Evolutionary conservation across 78 protist species (phyloP).

Genomic region (Anaeramoeba flamelloides): DNA sequence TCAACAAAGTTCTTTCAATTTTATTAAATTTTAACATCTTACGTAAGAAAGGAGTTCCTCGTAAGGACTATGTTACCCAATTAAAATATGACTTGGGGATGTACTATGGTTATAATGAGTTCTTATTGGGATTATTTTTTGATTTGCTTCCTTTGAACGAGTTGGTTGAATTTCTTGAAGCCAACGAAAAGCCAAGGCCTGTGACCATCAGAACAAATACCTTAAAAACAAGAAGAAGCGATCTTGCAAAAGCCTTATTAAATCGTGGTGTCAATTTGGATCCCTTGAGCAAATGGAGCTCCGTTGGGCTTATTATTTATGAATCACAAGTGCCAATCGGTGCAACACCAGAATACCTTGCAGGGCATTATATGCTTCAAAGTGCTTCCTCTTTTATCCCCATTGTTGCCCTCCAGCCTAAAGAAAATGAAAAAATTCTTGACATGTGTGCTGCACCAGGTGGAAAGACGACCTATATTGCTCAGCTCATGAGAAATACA

Average conservation of each 20-base stretch:
- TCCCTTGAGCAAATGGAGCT: constrained; percentile 52
- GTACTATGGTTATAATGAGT: constrained; percentile 56
- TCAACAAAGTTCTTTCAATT: too few relatives aligned
- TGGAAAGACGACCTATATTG: constrained; percentile 20
- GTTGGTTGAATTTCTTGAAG: constrained; percentile 66
- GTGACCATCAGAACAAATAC: constrained; percentile 87
- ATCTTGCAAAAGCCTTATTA: constrained; percentile 49
- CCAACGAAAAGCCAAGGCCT: constrained; percentile 82
- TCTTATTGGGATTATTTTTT: constrained; percentile 43
- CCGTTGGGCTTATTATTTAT: constrained; percentile 80
- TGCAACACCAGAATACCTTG: constrained; percentile 71
- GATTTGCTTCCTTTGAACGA: constrained; percentile 56
- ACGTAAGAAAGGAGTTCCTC: too few relatives aligned
- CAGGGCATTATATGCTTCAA: constrained; percentile 95
- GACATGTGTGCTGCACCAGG: constrained; percentile 32
- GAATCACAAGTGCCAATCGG: constrained; percentile 62
- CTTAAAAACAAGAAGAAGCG: constrained; percentile 63
- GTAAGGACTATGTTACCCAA: constrained; percentile 48
- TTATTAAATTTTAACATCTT: too few relatives aligned
- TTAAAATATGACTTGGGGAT: constrained; percentile 48
- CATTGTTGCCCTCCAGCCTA: constrained; percentile 81
- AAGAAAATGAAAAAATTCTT: too few relatives aligned
- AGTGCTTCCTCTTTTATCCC: constrained; percentile 89
- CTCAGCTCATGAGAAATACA: neutral
- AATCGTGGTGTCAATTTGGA: constrained; percentile 60